Conservation (phyloP, 108 stramenopile genomes). For the Chaetoceros muelleri region DNA sequence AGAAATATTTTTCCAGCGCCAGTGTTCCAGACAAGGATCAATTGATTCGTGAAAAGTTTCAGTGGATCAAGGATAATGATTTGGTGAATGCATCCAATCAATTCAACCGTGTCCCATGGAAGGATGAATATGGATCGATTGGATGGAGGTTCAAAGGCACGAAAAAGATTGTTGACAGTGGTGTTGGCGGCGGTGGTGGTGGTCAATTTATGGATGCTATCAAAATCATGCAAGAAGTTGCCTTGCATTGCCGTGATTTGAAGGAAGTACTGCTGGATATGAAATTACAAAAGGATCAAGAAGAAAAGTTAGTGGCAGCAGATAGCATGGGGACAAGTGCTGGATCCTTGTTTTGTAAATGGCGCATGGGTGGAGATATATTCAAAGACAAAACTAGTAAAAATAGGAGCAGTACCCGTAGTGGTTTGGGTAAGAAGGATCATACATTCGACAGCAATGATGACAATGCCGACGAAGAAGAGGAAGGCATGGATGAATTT, state of each 20-base stretch:
- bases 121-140: conserved; percentile 4
- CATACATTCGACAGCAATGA: conserved; percentile 1
- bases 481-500: conserved; percentile 7
- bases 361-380: conserved; percentile 35
- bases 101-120: conserved; percentile 31
- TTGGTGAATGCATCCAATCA: conserved; percentile 35
- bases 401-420: not conserved
- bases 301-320: conserved; percentile 15
- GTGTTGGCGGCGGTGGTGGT: not conserved
- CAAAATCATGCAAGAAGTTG: conserved; percentile 52
- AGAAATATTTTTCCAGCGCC: not conserved
- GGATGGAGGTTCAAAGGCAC: too few relatives aligned
- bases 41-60: conserved; percentile 1
- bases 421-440: conserved; percentile 1
- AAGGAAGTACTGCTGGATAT: conserved; percentile 30
- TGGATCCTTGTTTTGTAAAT: conserved; percentile 26
- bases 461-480: conserved; percentile 4
- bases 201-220: conserved; percentile 34
- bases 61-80: conserved; percentile 41
- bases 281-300: conserved; percentile 12
- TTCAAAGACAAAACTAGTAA: conserved; percentile 2
- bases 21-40: not conserved
- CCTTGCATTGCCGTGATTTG: conserved; percentile 44
- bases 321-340: conserved; percentile 13
- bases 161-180: not conserved